Evolutionary conservation across 2,329 filamentous ascomycete species (phyloP).

Genomic region (Colletotrichum gloeosporioides): DNA sequence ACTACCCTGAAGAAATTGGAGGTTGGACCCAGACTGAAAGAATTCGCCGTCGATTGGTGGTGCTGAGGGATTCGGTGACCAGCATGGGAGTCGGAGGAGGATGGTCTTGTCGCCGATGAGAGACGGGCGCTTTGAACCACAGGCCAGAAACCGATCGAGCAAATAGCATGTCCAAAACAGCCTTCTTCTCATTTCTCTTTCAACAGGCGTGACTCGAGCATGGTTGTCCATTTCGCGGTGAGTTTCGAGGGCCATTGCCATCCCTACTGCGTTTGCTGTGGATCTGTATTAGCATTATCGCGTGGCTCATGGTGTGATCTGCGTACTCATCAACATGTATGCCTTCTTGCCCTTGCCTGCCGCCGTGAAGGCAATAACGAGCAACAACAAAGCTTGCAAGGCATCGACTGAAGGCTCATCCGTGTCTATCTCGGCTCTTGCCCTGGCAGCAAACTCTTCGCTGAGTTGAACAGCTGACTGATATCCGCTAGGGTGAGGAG

Average conservation of each 20-base stretch:
- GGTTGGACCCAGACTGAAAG: conserved; percentile 79
- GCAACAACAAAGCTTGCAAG: conserved; percentile 76
- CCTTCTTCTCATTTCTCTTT: conserved; percentile 78
- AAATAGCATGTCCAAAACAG: conserved; percentile 91
- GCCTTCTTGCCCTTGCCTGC: conserved; percentile 82
- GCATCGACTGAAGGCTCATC: conserved; percentile 83
- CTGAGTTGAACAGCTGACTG: conserved; percentile 71
- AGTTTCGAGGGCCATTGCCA: conserved; percentile 82
- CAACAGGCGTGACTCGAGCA: conserved; percentile 66
- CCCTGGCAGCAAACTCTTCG: conserved; percentile 74
- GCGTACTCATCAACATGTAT: conserved; percentile 82
- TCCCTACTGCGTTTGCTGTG: conserved; percentile 76
- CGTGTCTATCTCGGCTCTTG: conserved; percentile 74
- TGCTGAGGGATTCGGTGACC: conserved; percentile 66
- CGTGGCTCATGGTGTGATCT: neutral
- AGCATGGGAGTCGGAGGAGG: conserved; percentile 76
- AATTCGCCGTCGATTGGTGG: conserved; percentile 77
- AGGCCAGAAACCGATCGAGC: conserved; percentile 82
- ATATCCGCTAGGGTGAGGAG: conserved; percentile 69
- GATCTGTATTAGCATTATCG: neutral
- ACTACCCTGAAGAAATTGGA: conserved; percentile 73
- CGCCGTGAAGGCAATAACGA: conserved; percentile 78
- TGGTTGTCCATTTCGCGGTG: conserved; percentile 76
- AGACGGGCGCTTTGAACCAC: conserved; percentile 83
- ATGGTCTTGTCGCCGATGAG: conserved; percentile 80